Base-by-base conservation (phyloP, 257 asterid genomes). In the Nicotiana undulata region DNA sequence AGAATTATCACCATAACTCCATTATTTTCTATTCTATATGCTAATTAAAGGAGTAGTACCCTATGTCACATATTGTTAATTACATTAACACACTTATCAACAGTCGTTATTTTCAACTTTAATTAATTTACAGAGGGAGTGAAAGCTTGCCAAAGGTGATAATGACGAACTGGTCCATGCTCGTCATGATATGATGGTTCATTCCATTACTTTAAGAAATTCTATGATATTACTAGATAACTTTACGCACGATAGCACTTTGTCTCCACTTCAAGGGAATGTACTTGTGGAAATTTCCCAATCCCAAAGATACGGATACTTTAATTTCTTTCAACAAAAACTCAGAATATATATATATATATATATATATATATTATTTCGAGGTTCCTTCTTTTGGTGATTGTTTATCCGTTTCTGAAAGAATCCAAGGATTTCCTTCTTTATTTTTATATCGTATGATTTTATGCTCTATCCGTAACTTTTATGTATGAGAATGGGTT, bases 121-220 rank as follows among this genome's bases (percentile, higher is more conserved):
- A 32, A 1, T 34, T 18, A 20, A 32, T 66, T 46, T 34, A 10
- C 9, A 58, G 13, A 58, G 63, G 11, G 63, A 58, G 63, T 8
- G 49, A 29, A 64, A 64, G 15, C 11, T 64, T 66, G 53, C 53
- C 53, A 66, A 34, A 66, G 40, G 75, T 34, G 40, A 66, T 66
- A 34, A 79, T 79, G 72, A 79, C 44, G 82, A 63, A 65, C 61
- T 63, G 55, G 82, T 79, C 76, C 82, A 79, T 67, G 76, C 63
- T 53, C 16, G 40, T 24, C 51, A 51, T 32, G 31, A 61, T 61
- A 79, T 40, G 20, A 60, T 60, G 37, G 40, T 52, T 60, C n/a
- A 63, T 31, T 22, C 65, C 53, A 29, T 63, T 68, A 37, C 67
- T 67, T 72, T 79, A n/a, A 44, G 15, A 40, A 24, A 29, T 24